These are phyloP conservation scores for Stachybotrys chlorohalonatus DNA, from an alignment of 2,329 filamentous ascomycete genomes.

Conservation along the genomic window DNA sequence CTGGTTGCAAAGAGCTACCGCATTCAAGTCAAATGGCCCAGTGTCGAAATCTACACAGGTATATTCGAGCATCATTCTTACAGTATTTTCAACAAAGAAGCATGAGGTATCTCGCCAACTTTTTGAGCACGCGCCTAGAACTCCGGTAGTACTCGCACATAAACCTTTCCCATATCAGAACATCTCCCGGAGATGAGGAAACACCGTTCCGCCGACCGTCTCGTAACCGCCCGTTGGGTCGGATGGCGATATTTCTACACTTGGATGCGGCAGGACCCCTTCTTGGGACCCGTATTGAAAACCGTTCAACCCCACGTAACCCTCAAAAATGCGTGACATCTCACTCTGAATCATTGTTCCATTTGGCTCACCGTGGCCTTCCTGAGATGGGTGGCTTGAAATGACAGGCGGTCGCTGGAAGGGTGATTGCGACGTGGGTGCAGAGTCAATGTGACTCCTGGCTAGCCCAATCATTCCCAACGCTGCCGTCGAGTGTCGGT, in stretches of 20 bases:
- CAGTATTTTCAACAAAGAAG: neutral
- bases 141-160: neutral
- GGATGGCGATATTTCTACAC: conserved; percentile 12
- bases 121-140: neutral
- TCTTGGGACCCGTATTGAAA: conserved; percentile 19
- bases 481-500: conserved; percentile 42
- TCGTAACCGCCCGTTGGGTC: conserved; percentile 12
- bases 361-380: conserved; percentile 25
- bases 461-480: conserved; percentile 48
- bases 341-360: conserved; percentile 42
- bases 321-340: conserved; percentile 39
- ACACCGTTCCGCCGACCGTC: conserved; percentile 21
- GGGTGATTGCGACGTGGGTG: conserved; percentile 9
- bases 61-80: neutral
- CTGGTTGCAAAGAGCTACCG: too few relatives aligned
- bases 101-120: neutral
- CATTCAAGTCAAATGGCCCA: too few relatives aligned
- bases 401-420: conserved; percentile 18
- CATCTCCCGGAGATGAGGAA: conserved; percentile 27
- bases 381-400: conserved; percentile 11
- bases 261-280: conserved; percentile 13
- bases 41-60: neutral
- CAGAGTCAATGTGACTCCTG: conserved; percentile 23
- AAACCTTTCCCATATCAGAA: conserved; percentile 12
- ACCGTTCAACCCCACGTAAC: conserved; percentile 25